Percentiles rank a stretch among this genome's conserved stretches.
These are phyloP conservation scores for Rhodotorula taiwanensis DNA, from an alignment of 768 basidiomycete species.

Conservation along the genomic window DNA sequence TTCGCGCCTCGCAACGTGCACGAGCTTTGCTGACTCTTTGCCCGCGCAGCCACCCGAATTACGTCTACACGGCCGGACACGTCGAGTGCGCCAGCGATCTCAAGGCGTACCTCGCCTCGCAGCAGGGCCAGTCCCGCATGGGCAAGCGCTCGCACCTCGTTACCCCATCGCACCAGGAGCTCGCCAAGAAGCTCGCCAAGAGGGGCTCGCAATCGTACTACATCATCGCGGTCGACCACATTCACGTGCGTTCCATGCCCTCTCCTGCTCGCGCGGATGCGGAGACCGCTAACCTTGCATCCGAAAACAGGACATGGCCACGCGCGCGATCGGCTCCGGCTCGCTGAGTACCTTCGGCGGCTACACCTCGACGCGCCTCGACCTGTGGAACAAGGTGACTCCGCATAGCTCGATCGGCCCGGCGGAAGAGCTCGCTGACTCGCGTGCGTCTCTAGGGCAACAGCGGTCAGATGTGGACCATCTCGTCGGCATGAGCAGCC, in stretches of 20 bases:
- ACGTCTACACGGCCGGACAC: conserved; percentile 22
- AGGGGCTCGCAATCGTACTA: conserved; percentile 17
- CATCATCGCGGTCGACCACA: conserved; percentile 32
- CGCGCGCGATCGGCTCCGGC: conserved; percentile 15
- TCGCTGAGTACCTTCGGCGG: conserved; percentile 16
- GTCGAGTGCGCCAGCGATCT: conserved; percentile 32
- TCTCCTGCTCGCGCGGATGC: not conserved
- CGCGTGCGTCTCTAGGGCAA: no score
- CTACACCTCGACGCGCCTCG: conserved; percentile 24
- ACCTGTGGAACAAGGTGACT: conserved; percentile 16
- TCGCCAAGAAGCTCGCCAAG: conserved; percentile 14
- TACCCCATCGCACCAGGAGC: conserved; percentile 9
- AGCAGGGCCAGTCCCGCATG: conserved; percentile 6
- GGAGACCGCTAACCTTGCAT: not conserved
- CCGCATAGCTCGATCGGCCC: no score
- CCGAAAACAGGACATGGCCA: conserved; percentile 18
- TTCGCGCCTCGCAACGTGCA: not conserved
- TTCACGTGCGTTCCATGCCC: conserved; percentile 3
- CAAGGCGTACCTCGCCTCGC: conserved; percentile 21
- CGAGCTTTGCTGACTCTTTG: not conserved
- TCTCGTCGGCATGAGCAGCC: conserved; percentile 11
- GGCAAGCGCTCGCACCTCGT: conserved; percentile 1
- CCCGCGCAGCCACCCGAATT: conserved; percentile 15
- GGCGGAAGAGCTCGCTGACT: no score
- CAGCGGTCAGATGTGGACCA: conserved; percentile 22